These are phyloP conservation scores for Bacidia gigantensis DNA, from an alignment of 495 filamentous ascomycete genomes.

Conservation along the genomic window DNA sequence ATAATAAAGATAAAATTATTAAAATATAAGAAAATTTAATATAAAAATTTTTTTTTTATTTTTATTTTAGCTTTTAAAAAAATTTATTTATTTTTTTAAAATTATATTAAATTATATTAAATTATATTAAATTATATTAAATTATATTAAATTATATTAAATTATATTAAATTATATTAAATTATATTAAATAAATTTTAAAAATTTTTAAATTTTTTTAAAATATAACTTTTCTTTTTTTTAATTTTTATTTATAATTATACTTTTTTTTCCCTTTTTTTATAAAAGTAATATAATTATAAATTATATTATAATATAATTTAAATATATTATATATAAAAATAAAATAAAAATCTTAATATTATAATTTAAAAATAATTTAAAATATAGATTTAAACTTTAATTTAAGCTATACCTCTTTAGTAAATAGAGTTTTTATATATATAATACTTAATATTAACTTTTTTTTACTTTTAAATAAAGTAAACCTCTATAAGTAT, in stretches of 20 bases:
- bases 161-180: not conserved
- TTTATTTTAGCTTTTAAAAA: not conserved
- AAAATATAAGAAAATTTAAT: not conserved
- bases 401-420: not conserved
- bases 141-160: not conserved
- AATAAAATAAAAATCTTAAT: not conserved
- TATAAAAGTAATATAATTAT: not conserved
- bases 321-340: not conserved
- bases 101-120: conserved; percentile 1
- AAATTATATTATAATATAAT: not conserved
- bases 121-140: not conserved
- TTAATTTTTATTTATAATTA: not conserved
- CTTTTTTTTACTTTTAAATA: not conserved
- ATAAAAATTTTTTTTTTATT: conserved; percentile 3
- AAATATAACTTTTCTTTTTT: not conserved
- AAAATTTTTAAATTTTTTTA: not conserved
- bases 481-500: not conserved
- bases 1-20: not conserved
- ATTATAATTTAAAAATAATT: conserved; percentile 1
- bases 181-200: conserved; percentile 1
- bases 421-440: not conserved
- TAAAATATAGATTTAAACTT: not conserved
- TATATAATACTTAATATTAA: not conserved
- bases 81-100: not conserved
- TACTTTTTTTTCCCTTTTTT: not conserved